A percentile compares a stretch with the other conserved stretches of the same genome.
Conservation (phyloP, 1,139 yeast genomes). For the Taphrina communis region DNA sequence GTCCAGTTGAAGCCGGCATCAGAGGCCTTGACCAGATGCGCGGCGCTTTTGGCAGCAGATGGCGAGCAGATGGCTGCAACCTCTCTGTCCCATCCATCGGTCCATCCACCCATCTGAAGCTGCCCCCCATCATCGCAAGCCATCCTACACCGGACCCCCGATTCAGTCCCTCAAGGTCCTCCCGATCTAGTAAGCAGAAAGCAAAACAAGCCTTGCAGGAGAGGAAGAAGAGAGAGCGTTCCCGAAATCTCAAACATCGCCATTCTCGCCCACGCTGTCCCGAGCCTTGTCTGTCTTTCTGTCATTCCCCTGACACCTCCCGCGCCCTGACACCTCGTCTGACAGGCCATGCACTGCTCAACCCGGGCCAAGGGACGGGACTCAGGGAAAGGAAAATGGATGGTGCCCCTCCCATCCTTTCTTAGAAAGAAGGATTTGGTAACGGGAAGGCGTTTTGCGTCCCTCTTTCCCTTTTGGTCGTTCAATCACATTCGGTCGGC, state of each 20-base stretch:
- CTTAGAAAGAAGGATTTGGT: background rate
- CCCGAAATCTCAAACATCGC: too few species aligned
- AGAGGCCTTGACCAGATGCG: too few species aligned
- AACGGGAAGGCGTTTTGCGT: background rate
- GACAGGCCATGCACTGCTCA: background rate
- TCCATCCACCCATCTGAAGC: background rate
- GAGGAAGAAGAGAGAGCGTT: too few species aligned
- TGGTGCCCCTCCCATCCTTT: background rate
- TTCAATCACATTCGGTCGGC: slow-evolving; percentile 5
- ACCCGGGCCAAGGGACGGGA: background rate
- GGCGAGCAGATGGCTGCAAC: background rate
- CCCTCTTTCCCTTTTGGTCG: slow-evolving; percentile 18
- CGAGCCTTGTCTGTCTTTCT: too few species aligned
- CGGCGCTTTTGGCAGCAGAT: background rate
- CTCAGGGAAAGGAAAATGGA: too few species aligned
- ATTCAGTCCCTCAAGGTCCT: too few species aligned
- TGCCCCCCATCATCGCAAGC: background rate
- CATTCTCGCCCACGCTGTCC: too few species aligned
- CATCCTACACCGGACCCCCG: too few species aligned
- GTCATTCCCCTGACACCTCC: background rate
- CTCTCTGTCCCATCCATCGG: too few species aligned
- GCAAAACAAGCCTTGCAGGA: too few species aligned
- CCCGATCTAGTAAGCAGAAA: too few species aligned
- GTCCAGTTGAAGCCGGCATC: too few species aligned
- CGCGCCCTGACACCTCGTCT: background rate